Evolutionary conservation across 2,329 filamentous ascomycete species (phyloP), one percentile per base, ranked within the genome.

Genomic region (Hymenoscyphus fraxineus): DNA sequence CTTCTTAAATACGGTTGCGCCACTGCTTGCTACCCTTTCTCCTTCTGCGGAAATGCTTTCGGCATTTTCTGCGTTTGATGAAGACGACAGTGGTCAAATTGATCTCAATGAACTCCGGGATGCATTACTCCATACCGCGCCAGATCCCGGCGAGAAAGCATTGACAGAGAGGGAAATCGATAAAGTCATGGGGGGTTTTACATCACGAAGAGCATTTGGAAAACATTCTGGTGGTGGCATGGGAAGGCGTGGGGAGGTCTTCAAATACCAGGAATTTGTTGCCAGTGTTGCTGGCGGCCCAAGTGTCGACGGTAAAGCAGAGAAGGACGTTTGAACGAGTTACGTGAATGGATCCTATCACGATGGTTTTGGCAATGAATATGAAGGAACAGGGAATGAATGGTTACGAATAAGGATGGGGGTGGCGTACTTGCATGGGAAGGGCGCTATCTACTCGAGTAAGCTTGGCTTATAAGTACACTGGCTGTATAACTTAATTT

Each of bases 41-140:
- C 88, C 91, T 0, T 85, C 87, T 27, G 84, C 87, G 16, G 95
- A 99, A 75, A 83, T 99, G 10, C 80, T 92, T 22, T 94, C 93
- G 1, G 95, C 95, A 0, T 94, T 99, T 70, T 92, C 92, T 1
- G 95, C 95, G 0, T 98, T 98, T 75, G 95, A 99, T 74, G 91
- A 96, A 67, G 93, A 96, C 68, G 95, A 99, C 75, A 95, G 91
- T 72, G 95, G 95, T 2, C 93, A 97, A 77, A 87, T 98, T 47
- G 93, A 98, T 74, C 79, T 96, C 22, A 84, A 80, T 0, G 92
- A 97, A 76, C 78, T 99, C 67, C 87, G 90, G 57, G 91, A 95
- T 70, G 92, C 94, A 0, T 77, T 99, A 56, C 78, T 97, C 51
- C 85, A 93, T 69, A 97, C 93, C 0, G 87, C 88, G 0, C 91